These are phyloP conservation scores for Bigelowiella natans DNA, from an alignment of 78 protist species.

Conservation along the genomic window DNA sequence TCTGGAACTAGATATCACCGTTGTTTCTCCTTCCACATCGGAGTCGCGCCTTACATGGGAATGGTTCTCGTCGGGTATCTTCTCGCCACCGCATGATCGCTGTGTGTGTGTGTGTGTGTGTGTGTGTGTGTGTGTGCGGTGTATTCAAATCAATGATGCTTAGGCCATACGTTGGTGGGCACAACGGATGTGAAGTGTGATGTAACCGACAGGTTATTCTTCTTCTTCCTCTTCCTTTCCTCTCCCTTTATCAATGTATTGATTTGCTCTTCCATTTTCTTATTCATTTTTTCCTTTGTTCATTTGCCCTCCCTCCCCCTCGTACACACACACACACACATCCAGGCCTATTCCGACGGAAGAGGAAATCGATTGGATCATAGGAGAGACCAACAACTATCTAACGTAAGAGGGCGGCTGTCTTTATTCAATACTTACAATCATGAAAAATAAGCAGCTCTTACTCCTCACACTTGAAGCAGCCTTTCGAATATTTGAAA, in stretches of 20 bases:
- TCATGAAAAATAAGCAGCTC: neutral
- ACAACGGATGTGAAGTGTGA: neutral
- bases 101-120: too few species aligned
- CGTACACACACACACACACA: neutral
- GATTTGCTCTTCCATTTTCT: neutral
- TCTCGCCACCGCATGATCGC: too few species aligned
- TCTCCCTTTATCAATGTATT: neutral
- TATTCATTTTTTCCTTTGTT: neutral
- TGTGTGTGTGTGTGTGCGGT: too few species aligned
- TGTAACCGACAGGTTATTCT: neutral
- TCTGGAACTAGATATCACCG: too few species aligned
- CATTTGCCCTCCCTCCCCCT: neutral
- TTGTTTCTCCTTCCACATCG: too few species aligned
- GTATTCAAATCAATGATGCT: too few species aligned
- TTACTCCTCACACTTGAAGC: neutral
- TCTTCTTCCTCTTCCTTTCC: neutral
- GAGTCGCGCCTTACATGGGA: too few species aligned
- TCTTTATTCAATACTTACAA: neutral
- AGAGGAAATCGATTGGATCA: neutral
- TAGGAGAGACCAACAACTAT: neutral
- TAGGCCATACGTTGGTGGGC: neutral
- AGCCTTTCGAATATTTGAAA: neutral
- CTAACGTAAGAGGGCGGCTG: neutral
- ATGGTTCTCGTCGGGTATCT: too few species aligned
- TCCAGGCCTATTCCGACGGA: neutral